Conservation (phyloP, 2,329 filamentous ascomycete species). For the Trichophyton verrucosum region DNA sequence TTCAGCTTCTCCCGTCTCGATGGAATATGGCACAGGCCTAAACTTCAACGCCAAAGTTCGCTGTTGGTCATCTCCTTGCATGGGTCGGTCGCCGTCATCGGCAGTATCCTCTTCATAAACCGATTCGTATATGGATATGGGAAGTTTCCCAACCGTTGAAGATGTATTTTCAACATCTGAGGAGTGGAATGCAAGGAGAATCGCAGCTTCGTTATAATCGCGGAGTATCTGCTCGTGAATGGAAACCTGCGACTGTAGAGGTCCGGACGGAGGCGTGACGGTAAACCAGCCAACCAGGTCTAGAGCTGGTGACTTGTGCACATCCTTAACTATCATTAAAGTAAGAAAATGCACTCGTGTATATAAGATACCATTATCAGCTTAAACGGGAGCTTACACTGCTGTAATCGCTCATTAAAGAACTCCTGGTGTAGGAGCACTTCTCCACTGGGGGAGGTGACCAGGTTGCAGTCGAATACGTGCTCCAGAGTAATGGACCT, state of each 20-base stretch:
- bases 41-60: conserved; percentile 56
- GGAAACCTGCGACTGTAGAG: conserved; percentile 52
- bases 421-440: conserved; percentile 54
- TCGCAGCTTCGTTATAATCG: conserved; percentile 68
- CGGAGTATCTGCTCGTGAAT: conserved; percentile 68
- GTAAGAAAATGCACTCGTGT: background rate
- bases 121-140: conserved; percentile 82
- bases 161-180: conserved; percentile 39
- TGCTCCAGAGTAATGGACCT: conserved; percentile 84
- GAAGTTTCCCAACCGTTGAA: conserved; percentile 63
- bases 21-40: conserved; percentile 67
- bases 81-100: conserved; percentile 47
- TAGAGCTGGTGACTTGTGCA: conserved; percentile 71
- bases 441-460: conserved; percentile 40
- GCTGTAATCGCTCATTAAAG: conserved; percentile 67
- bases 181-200: conserved; percentile 79
- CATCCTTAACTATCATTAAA: conserved; percentile 56
- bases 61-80: conserved; percentile 58
- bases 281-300: conserved; percentile 92
- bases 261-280: conserved; percentile 59
- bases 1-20: conserved; percentile 90
- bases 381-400: conserved; percentile 49
- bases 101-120: conserved; percentile 58
- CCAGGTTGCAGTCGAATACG: conserved; percentile 69
- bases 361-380: background rate